Evolutionary conservation across 1,139 yeast species (phyloP).

Genomic region (Diutina ranongensis): DNA sequence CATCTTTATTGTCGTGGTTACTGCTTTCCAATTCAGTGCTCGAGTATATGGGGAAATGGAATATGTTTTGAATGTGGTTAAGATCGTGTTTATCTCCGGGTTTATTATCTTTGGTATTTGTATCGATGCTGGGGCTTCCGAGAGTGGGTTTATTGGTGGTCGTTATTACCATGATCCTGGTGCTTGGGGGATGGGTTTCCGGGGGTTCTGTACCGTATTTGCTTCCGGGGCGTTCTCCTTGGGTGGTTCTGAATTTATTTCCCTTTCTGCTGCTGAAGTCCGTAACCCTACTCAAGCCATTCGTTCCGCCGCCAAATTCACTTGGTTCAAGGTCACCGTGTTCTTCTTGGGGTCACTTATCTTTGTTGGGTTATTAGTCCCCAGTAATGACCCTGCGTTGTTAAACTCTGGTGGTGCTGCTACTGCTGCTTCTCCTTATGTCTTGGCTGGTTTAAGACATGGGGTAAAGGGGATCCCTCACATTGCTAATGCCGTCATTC

Average conservation of each 20-base stretch:
- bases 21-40: slow-evolving; percentile 27
- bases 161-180: slow-evolving; percentile 56
- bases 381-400: slow-evolving; percentile 25
- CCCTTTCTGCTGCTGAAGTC: slow-evolving; percentile 37
- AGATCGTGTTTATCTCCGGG: slow-evolving; percentile 27
- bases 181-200: slow-evolving; percentile 25
- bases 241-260: slow-evolving; percentile 30
- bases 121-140: slow-evolving; percentile 25
- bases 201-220: slow-evolving; percentile 31
- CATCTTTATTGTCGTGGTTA: slow-evolving; percentile 24
- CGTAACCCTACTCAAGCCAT: slow-evolving; percentile 32
- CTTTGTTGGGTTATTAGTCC: slow-evolving; percentile 34
- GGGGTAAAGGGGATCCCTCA: slow-evolving; percentile 28
- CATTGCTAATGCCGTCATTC: slow-evolving; percentile 32
- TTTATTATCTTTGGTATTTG: slow-evolving; percentile 30
- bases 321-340: slow-evolving; percentile 25
- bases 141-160: slow-evolving; percentile 33
- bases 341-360: slow-evolving; percentile 31
- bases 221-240: slow-evolving; percentile 34
- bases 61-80: slow-evolving; percentile 25
- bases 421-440: slow-evolving; percentile 36
- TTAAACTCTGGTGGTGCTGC: slow-evolving; percentile 28
- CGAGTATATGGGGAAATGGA: slow-evolving; percentile 36
- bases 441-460: slow-evolving; percentile 31
- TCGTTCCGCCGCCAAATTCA: slow-evolving; percentile 32